phyloP scores from a whole-genome alignment of 2,329 filamentous ascomycete species.

The Pezicula carpinea region DNA sequence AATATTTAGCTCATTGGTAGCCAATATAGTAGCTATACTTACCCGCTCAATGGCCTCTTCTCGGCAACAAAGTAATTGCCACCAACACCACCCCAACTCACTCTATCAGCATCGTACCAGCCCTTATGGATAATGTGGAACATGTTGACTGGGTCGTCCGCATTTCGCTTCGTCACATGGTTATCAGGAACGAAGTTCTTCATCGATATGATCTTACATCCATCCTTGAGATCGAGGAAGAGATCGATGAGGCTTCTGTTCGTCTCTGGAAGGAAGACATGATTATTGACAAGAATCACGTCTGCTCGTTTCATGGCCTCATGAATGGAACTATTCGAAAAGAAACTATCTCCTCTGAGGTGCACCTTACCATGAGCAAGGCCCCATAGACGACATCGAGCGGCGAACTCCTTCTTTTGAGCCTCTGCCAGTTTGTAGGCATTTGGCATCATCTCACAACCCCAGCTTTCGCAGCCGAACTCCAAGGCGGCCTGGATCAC shows the following conservation, averaged over 20 bases:
- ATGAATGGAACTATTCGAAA: conserved; percentile 65
- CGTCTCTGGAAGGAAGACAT: conserved; percentile 84
- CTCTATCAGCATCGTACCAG: conserved; percentile 62
- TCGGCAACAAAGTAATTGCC: conserved; percentile 87
- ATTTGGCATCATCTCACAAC: conserved; percentile 93
- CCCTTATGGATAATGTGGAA: conserved; percentile 69
- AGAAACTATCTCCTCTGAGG: conserved; percentile 80
- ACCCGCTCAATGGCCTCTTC: conserved; percentile 37
- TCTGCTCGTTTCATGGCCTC: conserved; percentile 77
- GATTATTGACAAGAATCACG: conserved; percentile 97
- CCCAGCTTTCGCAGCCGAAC: conserved; percentile 90
- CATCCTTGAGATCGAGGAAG: conserved; percentile 89
- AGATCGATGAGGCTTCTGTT: conserved; percentile 83
- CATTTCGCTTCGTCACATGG: conserved; percentile 68
- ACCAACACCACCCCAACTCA: conserved; percentile 85
- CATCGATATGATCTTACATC: conserved; percentile 84
- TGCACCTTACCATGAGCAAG: conserved; percentile 73
- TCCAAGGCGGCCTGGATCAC: conserved; percentile 91
- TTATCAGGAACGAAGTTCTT: conserved; percentile 84
- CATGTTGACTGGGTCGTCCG: conserved; percentile 76
- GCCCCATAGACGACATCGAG: conserved; percentile 88
- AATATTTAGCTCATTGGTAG: background rate
- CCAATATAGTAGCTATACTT: too few species aligned
- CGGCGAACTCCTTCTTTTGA: conserved; percentile 77
- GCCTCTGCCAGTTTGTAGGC: conserved; percentile 76